Evolutionary conservation across 441 rosid genomes (phyloP).

Genomic region (Kokia cookei): DNA sequence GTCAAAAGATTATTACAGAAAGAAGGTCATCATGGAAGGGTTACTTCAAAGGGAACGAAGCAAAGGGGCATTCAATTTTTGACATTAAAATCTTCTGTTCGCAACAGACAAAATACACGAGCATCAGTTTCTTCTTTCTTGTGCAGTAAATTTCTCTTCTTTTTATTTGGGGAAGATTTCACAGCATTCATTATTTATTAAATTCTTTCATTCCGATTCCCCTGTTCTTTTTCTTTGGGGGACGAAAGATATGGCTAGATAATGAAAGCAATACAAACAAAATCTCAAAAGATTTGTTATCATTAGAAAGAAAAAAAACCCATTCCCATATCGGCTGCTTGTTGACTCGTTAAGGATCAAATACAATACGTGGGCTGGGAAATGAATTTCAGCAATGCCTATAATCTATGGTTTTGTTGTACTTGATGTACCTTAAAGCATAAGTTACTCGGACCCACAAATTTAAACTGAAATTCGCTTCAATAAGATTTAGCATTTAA

Average conservation of each 20-base stretch:
- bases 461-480: no score
- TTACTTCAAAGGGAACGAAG: conserved; percentile 23
- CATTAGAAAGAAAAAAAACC: background rate
- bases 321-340: background rate
- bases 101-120: background rate
- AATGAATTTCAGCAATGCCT: background rate
- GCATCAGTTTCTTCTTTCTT: conserved; percentile 6
- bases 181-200: background rate
- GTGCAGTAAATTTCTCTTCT: background rate
- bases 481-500: no score
- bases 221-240: background rate
- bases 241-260: background rate
- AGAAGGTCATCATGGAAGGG: conserved; percentile 32
- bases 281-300: background rate
- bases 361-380: background rate
- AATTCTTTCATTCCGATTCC: background rate
- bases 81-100: conserved; percentile 18
- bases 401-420: background rate
- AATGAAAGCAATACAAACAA: background rate
- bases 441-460: background rate
- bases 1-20: conserved; percentile 9
- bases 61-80: conserved; percentile 18
- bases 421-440: background rate
- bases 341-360: background rate
- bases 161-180: background rate